These are phyloP conservation scores for Draba incana DNA, from an alignment of 345 rosid genomes.

Conservation along the genomic window DNA sequence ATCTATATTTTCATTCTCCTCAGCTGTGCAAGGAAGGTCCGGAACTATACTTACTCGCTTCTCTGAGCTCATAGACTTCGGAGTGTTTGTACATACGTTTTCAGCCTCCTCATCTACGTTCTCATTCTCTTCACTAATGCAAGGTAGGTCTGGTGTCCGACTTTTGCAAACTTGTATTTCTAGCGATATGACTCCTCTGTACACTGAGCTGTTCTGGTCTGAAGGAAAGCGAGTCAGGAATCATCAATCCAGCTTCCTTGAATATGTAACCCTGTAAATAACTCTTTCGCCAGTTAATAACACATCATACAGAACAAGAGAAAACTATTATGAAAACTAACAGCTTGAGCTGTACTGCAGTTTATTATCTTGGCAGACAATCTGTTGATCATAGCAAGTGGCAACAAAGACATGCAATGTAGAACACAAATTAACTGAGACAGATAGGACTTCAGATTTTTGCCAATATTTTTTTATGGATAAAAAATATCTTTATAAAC, in stretches of 20 bases:
- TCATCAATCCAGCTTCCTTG: constrained; percentile 48
- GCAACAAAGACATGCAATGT: constrained; percentile 9
- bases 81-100: constrained; percentile 56
- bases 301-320: constrained; percentile 20
- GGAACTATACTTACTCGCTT: constrained; percentile 60
- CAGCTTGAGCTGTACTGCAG: constrained; percentile 19
- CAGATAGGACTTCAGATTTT: constrained; percentile 20
- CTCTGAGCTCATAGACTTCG: constrained; percentile 63
- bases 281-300: constrained; percentile 17
- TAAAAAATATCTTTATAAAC: constrained; percentile 18
- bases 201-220: constrained; percentile 40
- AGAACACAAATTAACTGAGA: constrained; percentile 2
- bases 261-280: constrained; percentile 43
- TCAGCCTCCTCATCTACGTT: constrained; percentile 50
- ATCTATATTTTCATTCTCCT: constrained; percentile 67
- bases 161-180: constrained; percentile 51
- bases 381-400: constrained; percentile 14
- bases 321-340: not conserved
- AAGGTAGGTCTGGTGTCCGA: constrained; percentile 79
- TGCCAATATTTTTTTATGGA: not conserved
- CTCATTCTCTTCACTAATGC: constrained; percentile 86
- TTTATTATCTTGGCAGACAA: constrained; percentile 14
- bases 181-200: constrained; percentile 41
- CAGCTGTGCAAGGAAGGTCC: constrained; percentile 80
- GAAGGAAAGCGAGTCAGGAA: constrained; percentile 39